These are phyloP conservation scores for Davidsoniella australis DNA, from an alignment of 2,329 filamentous ascomycete species.

Conservation along the genomic window DNA sequence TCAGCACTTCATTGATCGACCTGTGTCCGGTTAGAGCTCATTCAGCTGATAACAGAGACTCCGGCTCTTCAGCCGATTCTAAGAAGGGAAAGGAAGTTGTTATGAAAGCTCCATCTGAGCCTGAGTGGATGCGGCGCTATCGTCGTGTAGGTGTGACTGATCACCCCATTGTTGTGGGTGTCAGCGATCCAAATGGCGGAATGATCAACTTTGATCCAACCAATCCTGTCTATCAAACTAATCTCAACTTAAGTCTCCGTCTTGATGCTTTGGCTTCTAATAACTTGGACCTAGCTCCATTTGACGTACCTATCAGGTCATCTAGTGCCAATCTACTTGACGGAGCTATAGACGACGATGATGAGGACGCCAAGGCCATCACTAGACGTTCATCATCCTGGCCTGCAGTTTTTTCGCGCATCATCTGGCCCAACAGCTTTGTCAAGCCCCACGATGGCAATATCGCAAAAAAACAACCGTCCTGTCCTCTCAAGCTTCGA, in stretches of 20 bases:
- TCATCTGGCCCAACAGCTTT: neutral
- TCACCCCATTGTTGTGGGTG: conserved; percentile 4
- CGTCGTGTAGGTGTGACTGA: neutral
- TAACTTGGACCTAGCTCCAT: conserved; percentile 1
- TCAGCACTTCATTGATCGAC: neutral
- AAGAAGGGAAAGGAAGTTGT: neutral
- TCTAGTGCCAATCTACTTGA: neutral
- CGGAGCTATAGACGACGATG: neutral
- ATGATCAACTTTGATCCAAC: conserved; percentile 6
- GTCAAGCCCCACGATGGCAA: too few relatives aligned
- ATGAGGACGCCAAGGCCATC: neutral
- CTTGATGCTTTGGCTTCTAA: conserved; percentile 5
- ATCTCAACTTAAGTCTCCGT: neutral
- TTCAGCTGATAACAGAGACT: neutral
- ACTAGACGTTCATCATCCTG: neutral
- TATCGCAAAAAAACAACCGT: too few relatives aligned
- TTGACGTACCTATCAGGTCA: neutral
- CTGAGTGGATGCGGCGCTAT: conserved; percentile 9
- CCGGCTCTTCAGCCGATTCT: neutral
- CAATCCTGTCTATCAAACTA: neutral
- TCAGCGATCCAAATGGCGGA: neutral
- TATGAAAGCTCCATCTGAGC: neutral
- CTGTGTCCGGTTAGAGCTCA: neutral
- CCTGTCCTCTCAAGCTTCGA: neutral
- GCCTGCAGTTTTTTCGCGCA: conserved; percentile 6